phyloP scores from a whole-genome alignment of 164 flowering plant genomes.

The Sedum album region DNA sequence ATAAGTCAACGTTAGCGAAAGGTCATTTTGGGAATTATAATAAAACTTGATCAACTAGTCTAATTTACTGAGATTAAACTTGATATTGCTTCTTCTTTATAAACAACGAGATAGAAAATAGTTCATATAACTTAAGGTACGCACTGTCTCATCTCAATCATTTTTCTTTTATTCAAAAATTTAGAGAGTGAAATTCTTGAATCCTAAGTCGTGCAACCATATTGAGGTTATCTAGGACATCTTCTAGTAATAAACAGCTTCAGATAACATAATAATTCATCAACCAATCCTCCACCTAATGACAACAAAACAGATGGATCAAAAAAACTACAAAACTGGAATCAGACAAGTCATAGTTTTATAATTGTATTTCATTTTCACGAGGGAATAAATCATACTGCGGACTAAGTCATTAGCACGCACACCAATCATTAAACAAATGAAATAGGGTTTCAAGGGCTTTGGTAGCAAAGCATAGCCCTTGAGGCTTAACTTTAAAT shows the following conservation, averaged over 20 bases:
- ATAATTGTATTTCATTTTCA: not conserved
- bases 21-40: not conserved
- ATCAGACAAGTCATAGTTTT: not conserved
- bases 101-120: not conserved
- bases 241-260: not conserved
- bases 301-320: not conserved
- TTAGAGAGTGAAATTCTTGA: too few species aligned
- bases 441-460: not conserved
- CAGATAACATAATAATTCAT: not conserved
- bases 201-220: too few species aligned
- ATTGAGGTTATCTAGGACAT: not conserved
- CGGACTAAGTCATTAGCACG: constrained; percentile 3
- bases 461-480: not conserved
- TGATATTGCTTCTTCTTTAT: too few species aligned
- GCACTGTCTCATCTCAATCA: too few species aligned
- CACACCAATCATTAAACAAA: not conserved
- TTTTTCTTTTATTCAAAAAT: too few species aligned
- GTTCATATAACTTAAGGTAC: not conserved
- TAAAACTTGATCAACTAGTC: too few species aligned
- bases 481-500: constrained; percentile 1
- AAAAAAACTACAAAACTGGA: not conserved
- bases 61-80: too few species aligned
- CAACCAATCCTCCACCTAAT: not conserved
- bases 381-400: not conserved
- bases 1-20: not conserved